phyloP scores from a whole-genome alignment of 345 rosid genomes.

The Geranium rotundifolium region DNA sequence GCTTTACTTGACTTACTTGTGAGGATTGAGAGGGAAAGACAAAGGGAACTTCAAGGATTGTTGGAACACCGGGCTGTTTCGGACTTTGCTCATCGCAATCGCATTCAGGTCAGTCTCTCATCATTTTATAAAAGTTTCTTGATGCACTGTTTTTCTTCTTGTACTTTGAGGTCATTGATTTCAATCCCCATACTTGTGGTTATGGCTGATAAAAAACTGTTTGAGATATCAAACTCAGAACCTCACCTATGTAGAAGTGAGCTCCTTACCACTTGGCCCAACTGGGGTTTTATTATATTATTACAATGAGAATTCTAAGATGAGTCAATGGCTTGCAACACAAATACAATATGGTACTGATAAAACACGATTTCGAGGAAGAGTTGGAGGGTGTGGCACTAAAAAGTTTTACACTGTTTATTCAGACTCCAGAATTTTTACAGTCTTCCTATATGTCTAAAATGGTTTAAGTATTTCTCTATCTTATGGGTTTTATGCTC shows the following conservation, averaged over 20 bases:
- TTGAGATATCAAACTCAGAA: background rate
- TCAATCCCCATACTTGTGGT: too few species aligned
- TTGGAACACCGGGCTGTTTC: constrained; percentile 95
- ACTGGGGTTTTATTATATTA: too few species aligned
- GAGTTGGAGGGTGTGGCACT: too few species aligned
- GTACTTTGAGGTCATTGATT: too few species aligned
- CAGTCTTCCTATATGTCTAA: too few species aligned
- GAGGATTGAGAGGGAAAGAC: constrained; percentile 89
- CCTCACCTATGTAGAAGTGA: background rate
- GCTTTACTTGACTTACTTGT: constrained; percentile 74
- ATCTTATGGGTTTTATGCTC: too few species aligned
- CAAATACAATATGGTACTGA: background rate
- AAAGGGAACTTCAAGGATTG: constrained; percentile 75
- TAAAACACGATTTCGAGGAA: background rate
- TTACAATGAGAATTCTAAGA: background rate
- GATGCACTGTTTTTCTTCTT: background rate
- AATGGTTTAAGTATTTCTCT: too few species aligned
- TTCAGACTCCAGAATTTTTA: too few species aligned
- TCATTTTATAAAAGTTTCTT: background rate
- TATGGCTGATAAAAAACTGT: background rate
- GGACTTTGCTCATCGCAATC: constrained; percentile 96
- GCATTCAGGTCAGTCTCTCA: constrained; percentile 68
- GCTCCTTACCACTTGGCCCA: too few species aligned
- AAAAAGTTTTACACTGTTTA: too few species aligned
- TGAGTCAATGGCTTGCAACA: background rate